These are phyloP conservation scores for Pelargonium myrrhifolium DNA, from an alignment of 441 rosid genomes.

Conservation along the genomic window DNA sequence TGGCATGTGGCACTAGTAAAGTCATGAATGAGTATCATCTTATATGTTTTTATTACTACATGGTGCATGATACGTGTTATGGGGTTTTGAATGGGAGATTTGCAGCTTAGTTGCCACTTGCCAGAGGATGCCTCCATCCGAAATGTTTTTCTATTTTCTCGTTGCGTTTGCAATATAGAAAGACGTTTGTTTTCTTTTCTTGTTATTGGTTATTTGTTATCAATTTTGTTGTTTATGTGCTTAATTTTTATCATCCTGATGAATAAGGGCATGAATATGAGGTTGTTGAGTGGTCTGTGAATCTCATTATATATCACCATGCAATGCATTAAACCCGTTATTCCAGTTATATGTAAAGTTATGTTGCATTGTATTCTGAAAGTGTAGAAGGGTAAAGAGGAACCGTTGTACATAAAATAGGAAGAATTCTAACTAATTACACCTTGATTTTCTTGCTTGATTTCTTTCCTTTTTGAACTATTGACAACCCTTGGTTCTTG, in stretches of 20 bases:
- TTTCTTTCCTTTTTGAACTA: too few relatives aligned
- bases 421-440: neutral
- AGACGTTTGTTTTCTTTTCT: neutral
- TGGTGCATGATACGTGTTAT: too few relatives aligned
- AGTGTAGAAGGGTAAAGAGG: too few relatives aligned
- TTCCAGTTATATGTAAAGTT: too few relatives aligned
- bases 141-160: too few relatives aligned
- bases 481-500: too few relatives aligned
- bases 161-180: neutral
- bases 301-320: neutral
- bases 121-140: neutral
- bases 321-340: too few relatives aligned
- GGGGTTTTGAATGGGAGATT: too few relatives aligned
- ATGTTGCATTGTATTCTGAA: too few relatives aligned
- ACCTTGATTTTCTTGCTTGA: neutral
- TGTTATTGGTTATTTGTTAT: neutral
- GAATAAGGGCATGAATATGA: neutral
- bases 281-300: neutral
- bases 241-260: neutral
- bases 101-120: neutral
- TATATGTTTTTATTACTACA: too few relatives aligned
- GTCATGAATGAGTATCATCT: too few relatives aligned
- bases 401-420: neutral
- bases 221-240: neutral
- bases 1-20: too few relatives aligned